Evolutionary conservation across 2,329 filamentous ascomycete genomes (phyloP).

Genomic region (Sporothrix mexicana): DNA sequence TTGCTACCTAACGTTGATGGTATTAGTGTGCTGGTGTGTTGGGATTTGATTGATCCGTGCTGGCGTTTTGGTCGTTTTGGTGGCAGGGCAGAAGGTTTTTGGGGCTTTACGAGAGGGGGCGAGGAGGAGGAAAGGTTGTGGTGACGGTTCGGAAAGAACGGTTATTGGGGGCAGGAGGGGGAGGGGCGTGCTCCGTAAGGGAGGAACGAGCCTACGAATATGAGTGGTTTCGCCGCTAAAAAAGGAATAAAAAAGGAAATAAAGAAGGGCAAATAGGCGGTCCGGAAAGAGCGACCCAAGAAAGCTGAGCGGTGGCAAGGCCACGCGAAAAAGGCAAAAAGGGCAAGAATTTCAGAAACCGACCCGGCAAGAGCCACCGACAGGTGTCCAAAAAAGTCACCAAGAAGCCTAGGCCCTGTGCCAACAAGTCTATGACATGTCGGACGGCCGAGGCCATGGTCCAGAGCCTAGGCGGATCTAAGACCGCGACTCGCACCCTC

Average conservation of each 20-base stretch:
- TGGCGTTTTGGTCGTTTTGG: not conserved
- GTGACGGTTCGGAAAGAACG: conserved; percentile 25
- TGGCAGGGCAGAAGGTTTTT: not conserved
- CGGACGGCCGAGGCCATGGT: conserved; percentile 18
- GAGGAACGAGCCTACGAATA: conserved; percentile 22
- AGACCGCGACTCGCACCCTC: not conserved
- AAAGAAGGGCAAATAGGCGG: conserved; percentile 19
- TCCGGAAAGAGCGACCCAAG: conserved; percentile 27
- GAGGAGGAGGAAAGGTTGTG: not conserved
- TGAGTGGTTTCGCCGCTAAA: conserved; percentile 22
- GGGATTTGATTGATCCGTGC: conserved; percentile 22
- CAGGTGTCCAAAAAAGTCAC: not conserved
- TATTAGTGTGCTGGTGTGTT: conserved; percentile 24
- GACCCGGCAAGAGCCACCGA: conserved; percentile 28
- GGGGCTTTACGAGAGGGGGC: not conserved
- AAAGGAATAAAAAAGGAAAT: conserved; percentile 1
- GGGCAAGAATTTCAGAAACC: not conserved
- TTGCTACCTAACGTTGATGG: conserved; percentile 27
- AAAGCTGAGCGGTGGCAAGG: conserved; percentile 30
- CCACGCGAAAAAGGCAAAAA: conserved; percentile 21
- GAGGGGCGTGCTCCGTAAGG: conserved; percentile 19
- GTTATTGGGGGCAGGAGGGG: conserved; percentile 23
- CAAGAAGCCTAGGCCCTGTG: not conserved
- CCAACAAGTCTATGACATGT: conserved; percentile 8
- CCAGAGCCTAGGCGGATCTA: conserved; percentile 12